Base-by-base conservation (phyloP, 257 asterid genomes). In the Osmanthus fragrans region DNA sequence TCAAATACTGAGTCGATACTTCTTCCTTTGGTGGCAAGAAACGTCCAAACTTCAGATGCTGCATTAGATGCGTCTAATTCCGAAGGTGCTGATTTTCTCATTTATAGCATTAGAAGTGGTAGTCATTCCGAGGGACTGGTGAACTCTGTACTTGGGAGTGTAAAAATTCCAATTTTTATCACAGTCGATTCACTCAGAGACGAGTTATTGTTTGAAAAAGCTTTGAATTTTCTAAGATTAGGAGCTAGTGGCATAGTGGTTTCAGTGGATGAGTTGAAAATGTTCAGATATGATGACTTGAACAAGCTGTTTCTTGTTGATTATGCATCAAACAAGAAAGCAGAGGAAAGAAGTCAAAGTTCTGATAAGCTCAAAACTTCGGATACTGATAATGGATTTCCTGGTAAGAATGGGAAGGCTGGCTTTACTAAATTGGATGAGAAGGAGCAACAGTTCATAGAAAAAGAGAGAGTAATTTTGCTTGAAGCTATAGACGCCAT, bases 71-170 rank as follows among this genome's bases (percentile, higher is more conserved):
- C 97, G 51, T 90, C 97, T 15, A 82, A 83, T 73, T 80, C 91
- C 58, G 99, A 96, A 90, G 98, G 98, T 70, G 98, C 99, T 71
- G 99, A 96, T 81, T 96, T 96, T 86, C 90, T 96, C 79, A 86
- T 96, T 74, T 87, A 79, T 75, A 84, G 84, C 23, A 30, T 82
- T 1, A 32, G 73, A 27, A 91, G 80, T 32, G 89, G 81, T 71
- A 64, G 25, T 69, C 12, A 36, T 66, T 85, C 69, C 1, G 94
- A 86, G 79, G 92, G 88, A 79, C 77, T 86, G 81, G 87, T 81
- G 78, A 82, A 84, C 82, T 90, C 93, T 45, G 81, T 86, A 19
- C 84, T 90, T 32, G 86, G 78, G 81, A 40, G 74, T 72, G 88
- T 93, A 65, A 96, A 87, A 80, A 87, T 93, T 78, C 99, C 98